A percentile compares a stretch with the other conserved stretches of the same genome.
Evolutionary conservation across 805 yeast species (phyloP).

Genomic region (Scheffersomyces spartinae): DNA sequence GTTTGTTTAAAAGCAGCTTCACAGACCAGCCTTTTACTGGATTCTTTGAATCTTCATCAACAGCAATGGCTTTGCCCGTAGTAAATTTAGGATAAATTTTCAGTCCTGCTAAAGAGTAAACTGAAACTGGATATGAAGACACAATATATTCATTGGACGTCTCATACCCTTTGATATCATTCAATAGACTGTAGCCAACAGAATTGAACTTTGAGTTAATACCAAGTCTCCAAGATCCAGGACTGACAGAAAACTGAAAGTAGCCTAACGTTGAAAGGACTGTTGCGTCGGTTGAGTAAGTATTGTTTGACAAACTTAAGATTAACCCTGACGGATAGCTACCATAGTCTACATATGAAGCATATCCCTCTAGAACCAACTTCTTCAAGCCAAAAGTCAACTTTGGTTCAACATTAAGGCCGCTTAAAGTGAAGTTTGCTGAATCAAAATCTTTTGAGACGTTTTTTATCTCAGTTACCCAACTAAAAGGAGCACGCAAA

Average conservation of each 20-base stretch:
- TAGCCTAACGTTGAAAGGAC: slow-evolving; percentile 81
- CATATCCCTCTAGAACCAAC: slow-evolving; percentile 63
- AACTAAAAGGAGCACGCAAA: slow-evolving; percentile 49
- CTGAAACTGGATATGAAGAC: too few relatives aligned
- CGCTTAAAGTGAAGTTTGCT: slow-evolving; percentile 42
- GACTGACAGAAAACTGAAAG: slow-evolving; percentile 62
- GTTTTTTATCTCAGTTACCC: slow-evolving; percentile 50
- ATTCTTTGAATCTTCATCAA: slow-evolving; percentile 3
- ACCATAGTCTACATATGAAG: slow-evolving; percentile 30
- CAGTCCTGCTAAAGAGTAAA: too few relatives aligned
- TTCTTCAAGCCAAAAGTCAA: slow-evolving; percentile 34
- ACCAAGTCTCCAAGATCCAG: slow-evolving; percentile 56
- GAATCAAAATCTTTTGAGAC: slow-evolving; percentile 37
- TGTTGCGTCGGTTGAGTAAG: slow-evolving; percentile 38
- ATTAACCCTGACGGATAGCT: slow-evolving; percentile 40
- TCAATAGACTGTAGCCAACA: too few relatives aligned
- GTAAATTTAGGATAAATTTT: too few relatives aligned
- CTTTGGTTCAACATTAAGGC: slow-evolving; percentile 24
- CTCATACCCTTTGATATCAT: too few relatives aligned
- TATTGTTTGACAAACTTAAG: slow-evolving; percentile 22
- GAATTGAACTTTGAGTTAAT: too few relatives aligned
- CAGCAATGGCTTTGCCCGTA: too few relatives aligned
- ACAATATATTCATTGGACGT: too few relatives aligned
- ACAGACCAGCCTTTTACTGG: slow-evolving; percentile 1
- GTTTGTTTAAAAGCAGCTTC: slow-evolving; percentile 3